Percentiles rank a stretch among this genome's conserved stretches.
These are phyloP conservation scores for Teunomyces atbi DNA, from an alignment of 805 yeast genomes.

Conservation along the genomic window DNA sequence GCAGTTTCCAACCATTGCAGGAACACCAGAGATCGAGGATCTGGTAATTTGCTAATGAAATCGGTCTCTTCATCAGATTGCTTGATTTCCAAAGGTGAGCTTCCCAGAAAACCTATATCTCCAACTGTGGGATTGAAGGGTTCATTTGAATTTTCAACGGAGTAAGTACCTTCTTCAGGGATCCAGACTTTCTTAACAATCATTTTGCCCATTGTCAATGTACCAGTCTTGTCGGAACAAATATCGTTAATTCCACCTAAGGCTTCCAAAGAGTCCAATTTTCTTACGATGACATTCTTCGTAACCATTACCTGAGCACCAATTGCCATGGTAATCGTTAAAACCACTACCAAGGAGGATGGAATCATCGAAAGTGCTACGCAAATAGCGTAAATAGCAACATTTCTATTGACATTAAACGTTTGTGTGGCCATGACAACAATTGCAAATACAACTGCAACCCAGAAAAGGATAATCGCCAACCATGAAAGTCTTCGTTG, in stretches of 20 bases:
- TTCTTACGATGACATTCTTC: conserved; percentile 36
- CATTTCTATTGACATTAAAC: conserved; percentile 30
- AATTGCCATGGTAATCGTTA: conserved; percentile 41
- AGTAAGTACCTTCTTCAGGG: conserved; percentile 32
- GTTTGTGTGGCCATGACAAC: conserved; percentile 39
- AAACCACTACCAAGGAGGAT: conserved; percentile 36
- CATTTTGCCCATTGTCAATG: conserved; percentile 40
- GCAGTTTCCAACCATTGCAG: conserved; percentile 32
- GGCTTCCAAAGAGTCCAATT: conserved; percentile 38
- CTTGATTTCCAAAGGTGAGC: conserved; percentile 28
- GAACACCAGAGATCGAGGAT: conserved; percentile 19
- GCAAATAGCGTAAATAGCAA: conserved; percentile 41
- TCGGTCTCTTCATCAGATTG: conserved; percentile 36
- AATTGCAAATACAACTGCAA: conserved; percentile 40
- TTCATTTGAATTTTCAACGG: conserved; percentile 31
- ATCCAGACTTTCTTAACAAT: conserved; percentile 37
- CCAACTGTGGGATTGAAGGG: conserved; percentile 41
- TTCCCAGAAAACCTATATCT: conserved; percentile 31
- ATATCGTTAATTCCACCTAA: conserved; percentile 56
- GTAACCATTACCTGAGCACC: conserved; percentile 39
- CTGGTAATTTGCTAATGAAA: conserved; percentile 30
- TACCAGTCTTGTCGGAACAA: conserved; percentile 80
- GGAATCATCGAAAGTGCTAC: conserved; percentile 43
- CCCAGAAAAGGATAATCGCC: conserved; percentile 51
- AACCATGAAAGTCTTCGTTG: conserved; percentile 47